phyloP scores from a whole-genome alignment of 441 rosid genomes.

The Breynia disticha region DNA sequence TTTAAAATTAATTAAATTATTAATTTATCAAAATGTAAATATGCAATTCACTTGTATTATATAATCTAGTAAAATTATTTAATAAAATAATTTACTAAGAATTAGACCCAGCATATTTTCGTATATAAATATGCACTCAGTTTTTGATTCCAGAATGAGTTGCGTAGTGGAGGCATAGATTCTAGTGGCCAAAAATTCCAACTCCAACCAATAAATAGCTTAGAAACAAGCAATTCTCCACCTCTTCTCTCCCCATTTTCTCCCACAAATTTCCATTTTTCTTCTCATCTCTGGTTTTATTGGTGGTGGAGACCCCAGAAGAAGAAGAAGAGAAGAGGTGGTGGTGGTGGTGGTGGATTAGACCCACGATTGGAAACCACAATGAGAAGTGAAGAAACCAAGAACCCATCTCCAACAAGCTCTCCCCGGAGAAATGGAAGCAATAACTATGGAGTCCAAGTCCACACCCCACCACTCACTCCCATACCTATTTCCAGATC shows the following conservation, averaged over 20 bases:
- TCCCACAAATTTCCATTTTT: no score
- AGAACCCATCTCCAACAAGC: constrained; percentile 35
- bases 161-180: constrained; percentile 15
- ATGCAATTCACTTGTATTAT: no score
- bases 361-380: constrained; percentile 32
- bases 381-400: constrained; percentile 28
- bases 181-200: constrained; percentile 29
- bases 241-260: constrained; percentile 11
- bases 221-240: constrained; percentile 11
- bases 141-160: constrained; percentile 10
- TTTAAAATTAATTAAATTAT: no score
- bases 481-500: constrained; percentile 58
- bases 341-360: not conserved
- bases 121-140: no score
- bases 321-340: not conserved
- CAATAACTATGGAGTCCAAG: constrained; percentile 35
- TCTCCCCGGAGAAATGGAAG: constrained; percentile 35
- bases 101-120: no score
- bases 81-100: no score
- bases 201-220: constrained; percentile 15
- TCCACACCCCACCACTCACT: constrained; percentile 38
- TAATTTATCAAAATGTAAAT: no score
- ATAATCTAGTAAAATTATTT: no score
- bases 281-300: constrained; percentile 4
- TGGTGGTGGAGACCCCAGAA: constrained; percentile 7